Evolutionary conservation across 768 basidiomycete species (phyloP), one percentile per base, ranked within the genome.

Genomic region (Trametes meyenii): DNA sequence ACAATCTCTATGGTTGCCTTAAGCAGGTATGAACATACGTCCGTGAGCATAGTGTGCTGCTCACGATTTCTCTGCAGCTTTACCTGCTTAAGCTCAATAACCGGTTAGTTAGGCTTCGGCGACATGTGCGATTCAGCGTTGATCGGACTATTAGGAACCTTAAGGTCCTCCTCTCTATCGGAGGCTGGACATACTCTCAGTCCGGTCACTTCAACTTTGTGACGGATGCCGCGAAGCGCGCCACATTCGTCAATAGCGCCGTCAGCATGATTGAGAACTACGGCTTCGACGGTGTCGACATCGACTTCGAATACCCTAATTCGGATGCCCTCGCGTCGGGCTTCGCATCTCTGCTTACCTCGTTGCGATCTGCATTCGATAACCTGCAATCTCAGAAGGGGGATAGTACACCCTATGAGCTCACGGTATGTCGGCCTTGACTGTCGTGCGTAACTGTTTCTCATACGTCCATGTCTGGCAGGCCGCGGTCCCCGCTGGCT

Each of bases 281-380:
- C 59, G 92, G 91, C 0, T 83, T 94, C 52, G 92, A 93, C 67
- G 92, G 92, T 54, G 82, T 90, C 69, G 88, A 90, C 63, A 72
- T 90, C 50, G 91, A 94, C 73, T 93, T 86, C 72, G 92, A 94
- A 73, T 93, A 88, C 67, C 89, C 91, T 0, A 71, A 80, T 36
- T 82, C 74, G 56, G 71, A 78, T 2, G 81, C 73, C 0, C 83
- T 88, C 66, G 89, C 88, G 1, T 81, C 84, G 66, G 88, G 84
- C 1, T 85, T 92, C 55, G 84, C 89, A 17, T 77, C 82, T 59
- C 83, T 94, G 17, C 71, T 87, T 58, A 85, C 83, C 0, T 79
- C 81, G 14, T 75, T 91, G 14, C 82, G 92, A 35, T 73, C 78
- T 11, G 88, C 83, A 0, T 85, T 94, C 60, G 79, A 86, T 63